Conservation (phyloP, 2,329 filamentous ascomycete genomes). For the Trichophaea hybrida region DNA sequence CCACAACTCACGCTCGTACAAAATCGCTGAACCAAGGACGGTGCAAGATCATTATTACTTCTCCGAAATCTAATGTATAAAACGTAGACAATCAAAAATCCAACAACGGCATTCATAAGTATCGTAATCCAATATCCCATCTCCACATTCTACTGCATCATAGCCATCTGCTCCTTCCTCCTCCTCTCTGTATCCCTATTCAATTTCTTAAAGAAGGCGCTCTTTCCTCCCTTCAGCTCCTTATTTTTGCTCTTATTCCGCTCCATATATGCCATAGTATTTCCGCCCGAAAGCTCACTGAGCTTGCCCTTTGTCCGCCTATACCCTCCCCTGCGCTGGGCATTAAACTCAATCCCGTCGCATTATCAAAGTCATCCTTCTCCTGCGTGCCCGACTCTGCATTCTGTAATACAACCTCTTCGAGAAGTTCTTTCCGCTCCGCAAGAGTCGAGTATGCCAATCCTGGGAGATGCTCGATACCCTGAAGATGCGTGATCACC, state of each 20-base stretch:
- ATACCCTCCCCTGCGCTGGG: slow-evolving; percentile 38
- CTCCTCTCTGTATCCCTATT: slow-evolving; percentile 46
- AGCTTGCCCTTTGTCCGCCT: slow-evolving; percentile 65
- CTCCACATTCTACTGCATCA: slow-evolving; percentile 1
- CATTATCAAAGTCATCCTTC: slow-evolving; percentile 53
- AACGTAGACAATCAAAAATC: no score
- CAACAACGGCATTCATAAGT: no score
- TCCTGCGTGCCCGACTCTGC: slow-evolving; percentile 60
- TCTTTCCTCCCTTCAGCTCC: slow-evolving; percentile 44
- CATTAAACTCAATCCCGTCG: slow-evolving; percentile 25
- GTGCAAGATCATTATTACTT: no score
- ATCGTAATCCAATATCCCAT: not conserved
- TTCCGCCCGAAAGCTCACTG: slow-evolving; percentile 73
- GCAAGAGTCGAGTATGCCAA: slow-evolving; percentile 65
- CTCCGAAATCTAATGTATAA: no score
- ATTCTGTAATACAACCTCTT: slow-evolving; percentile 78
- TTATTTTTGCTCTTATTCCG: slow-evolving; percentile 62
- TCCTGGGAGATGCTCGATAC: slow-evolving; percentile 68
- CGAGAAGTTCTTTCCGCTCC: slow-evolving; percentile 72
- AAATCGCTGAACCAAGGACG: no score
- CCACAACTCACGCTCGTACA: no score
- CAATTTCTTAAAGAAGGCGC: slow-evolving; percentile 52
- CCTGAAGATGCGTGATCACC: slow-evolving; percentile 88
- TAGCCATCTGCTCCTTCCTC: slow-evolving; percentile 34
- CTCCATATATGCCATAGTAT: slow-evolving; percentile 94